These are phyloP conservation scores for Pyricularia pennisetigena DNA, from an alignment of 2,329 filamentous ascomycete genomes.

Conservation along the genomic window DNA sequence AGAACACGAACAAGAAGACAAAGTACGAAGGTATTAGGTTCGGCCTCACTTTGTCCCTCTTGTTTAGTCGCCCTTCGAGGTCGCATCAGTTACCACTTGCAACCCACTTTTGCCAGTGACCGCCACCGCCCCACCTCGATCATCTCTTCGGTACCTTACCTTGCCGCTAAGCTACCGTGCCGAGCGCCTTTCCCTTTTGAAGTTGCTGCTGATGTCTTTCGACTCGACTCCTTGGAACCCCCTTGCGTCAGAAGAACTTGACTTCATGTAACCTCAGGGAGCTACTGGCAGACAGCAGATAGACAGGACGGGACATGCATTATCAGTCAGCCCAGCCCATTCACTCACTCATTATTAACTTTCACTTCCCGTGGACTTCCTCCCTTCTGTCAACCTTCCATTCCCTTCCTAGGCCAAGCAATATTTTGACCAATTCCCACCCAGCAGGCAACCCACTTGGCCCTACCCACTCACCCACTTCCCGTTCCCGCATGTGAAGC, in stretches of 20 bases:
- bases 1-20: not conserved
- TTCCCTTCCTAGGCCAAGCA: not conserved
- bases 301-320: not conserved
- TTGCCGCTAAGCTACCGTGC: not conserved
- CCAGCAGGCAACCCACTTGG: not conserved
- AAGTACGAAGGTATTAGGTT: too few relatives aligned
- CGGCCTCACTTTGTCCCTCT: not conserved
- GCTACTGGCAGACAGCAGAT: not conserved
- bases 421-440: not conserved
- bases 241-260: not conserved
- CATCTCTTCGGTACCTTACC: not conserved
- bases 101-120: not conserved
- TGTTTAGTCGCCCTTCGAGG: not conserved
- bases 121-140: not conserved
- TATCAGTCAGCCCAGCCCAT: not conserved
- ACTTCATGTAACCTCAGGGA: not conserved
- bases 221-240: not conserved
- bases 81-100: not conserved
- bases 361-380: not conserved
- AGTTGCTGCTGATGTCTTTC: not conserved
- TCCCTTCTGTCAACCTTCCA: not conserved
- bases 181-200: not conserved
- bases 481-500: not conserved
- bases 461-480: not conserved
- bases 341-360: not conserved